Conservation (phyloP, 371 early-diverging fungal genomes). For the Mortierella sp. region DNA sequence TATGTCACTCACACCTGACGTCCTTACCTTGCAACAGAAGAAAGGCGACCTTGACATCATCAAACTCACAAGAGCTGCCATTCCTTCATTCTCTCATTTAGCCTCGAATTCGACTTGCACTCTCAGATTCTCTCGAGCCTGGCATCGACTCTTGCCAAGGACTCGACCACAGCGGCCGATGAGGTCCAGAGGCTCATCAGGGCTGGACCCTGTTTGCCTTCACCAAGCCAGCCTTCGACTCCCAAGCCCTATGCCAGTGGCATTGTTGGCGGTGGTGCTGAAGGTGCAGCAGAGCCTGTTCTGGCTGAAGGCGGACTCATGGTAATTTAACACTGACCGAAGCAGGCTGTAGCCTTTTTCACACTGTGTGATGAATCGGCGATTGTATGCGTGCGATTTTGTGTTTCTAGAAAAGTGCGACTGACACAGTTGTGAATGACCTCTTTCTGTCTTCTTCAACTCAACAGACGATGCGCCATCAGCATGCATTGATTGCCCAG, state of each 20-base stretch:
- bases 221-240: slow-evolving; percentile 33
- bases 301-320: slow-evolving; percentile 42
- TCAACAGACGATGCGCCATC: slow-evolving; percentile 56
- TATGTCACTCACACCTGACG: slow-evolving; percentile 15
- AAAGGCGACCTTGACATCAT: background rate
- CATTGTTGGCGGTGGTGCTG: slow-evolving; percentile 10
- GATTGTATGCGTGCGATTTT: background rate
- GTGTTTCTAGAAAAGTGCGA: background rate
- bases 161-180: slow-evolving; percentile 36
- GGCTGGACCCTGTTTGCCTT: slow-evolving; percentile 41
- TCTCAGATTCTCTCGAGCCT: slow-evolving; percentile 53
- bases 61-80: background rate
- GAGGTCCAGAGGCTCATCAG: slow-evolving; percentile 52
- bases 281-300: background rate
- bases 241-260: slow-evolving; percentile 23
- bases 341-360: background rate
- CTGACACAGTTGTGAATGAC: slow-evolving; percentile 1
- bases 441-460: background rate
- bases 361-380: background rate
- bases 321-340: too few species aligned
- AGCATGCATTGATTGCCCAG: slow-evolving; percentile 52
- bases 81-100: background rate
- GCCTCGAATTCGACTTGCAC: slow-evolving; percentile 54
- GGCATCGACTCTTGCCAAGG: slow-evolving; percentile 55
- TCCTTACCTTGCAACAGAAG: background rate